Base-by-base conservation (phyloP, 805 yeast species). In the Hanseniaspora lindneri region DNA sequence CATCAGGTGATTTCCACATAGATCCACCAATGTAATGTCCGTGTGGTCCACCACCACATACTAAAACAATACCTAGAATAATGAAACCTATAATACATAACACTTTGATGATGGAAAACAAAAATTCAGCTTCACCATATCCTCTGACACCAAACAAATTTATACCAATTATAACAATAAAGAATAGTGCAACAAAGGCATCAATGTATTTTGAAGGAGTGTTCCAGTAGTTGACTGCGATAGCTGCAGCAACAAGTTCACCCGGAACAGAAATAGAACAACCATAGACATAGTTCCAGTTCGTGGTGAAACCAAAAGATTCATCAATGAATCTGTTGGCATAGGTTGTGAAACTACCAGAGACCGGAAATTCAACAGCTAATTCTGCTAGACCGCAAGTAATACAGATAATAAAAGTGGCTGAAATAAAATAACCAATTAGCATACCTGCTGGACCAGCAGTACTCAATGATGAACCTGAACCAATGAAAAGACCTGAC, bases 401-500 rank as follows among this genome's bases (percentile, higher is more conserved):
- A 55, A 79, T 74, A 54, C 70, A 64, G 60, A 68, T 77, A 41
- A 79, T 72, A 68, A 79, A 69, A 8, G 75, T 58, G 49, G 82
- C 80, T n/a, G 74, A 70, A 25, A 76, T 60, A 40, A 63, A 56
- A 70, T 78, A 73, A 54, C 79, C 79, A 41, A 76, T 70, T 52
- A 76, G 56, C 13, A 77, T 58, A 47, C 77, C 73, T 1, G 80
- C 86, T 16, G 86, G 84, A 36, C 86, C 86, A 54, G 81, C 83
- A 34, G 77, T 71, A 43, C 70, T 55, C 52, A 80, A 65, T 3
- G 82, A 76, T 10, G 67, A 65, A 53, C 85, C 86, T 21, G 83
- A 72, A 58, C 85, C 84, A 42, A 83, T 80, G 54, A 83, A 76
- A 49, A 83, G 66, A 60, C 92, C 94, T 28, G 84, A 77, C 61